These are phyloP conservation scores for Fusarium coffeatum DNA, from an alignment of 2,329 filamentous ascomycete genomes.

Conservation along the genomic window DNA sequence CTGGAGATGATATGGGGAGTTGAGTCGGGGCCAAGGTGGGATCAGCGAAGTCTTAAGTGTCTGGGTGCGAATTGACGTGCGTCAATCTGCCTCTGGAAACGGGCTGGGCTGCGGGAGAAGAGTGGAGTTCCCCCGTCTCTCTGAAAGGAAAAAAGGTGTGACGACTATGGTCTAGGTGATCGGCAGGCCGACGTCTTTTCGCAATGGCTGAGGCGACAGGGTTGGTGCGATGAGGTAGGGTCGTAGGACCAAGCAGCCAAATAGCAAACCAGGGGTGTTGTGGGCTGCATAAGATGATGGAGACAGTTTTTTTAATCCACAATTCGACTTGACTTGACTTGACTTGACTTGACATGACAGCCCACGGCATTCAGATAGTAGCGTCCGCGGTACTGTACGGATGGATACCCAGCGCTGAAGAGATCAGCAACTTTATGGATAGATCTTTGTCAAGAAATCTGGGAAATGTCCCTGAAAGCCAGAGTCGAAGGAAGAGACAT, in stretches of 20 bases:
- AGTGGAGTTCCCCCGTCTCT: conserved; percentile 53
- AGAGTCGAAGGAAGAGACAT: neutral
- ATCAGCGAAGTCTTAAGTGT: conserved; percentile 72
- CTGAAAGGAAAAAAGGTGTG: conserved; percentile 56
- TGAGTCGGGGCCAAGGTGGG: conserved; percentile 56
- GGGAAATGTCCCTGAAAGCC: conserved; percentile 25
- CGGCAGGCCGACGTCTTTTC: conserved; percentile 65
- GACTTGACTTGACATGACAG: conserved; percentile 25
- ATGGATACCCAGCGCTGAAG: conserved; percentile 26
- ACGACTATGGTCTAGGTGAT: conserved; percentile 66
- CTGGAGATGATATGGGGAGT: conserved; percentile 51
- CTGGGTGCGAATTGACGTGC: conserved; percentile 55
- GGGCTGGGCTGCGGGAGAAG: conserved; percentile 54
- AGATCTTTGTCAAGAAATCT: conserved; percentile 34
- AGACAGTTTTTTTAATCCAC: conserved; percentile 40
- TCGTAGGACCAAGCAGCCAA: conserved; percentile 51
- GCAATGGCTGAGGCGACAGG: conserved; percentile 59
- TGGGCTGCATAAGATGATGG: conserved; percentile 52
- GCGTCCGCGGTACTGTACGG: conserved; percentile 37
- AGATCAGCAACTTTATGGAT: conserved; percentile 43
- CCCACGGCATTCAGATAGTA: conserved; percentile 47
- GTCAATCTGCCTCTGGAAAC: conserved; percentile 54
- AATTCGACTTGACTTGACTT: conserved; percentile 41
- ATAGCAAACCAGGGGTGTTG: conserved; percentile 47
- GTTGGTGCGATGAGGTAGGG: conserved; percentile 58